Conservation (phyloP, 371 early-diverging fungal species). For the Mucor ambiguus region DNA sequence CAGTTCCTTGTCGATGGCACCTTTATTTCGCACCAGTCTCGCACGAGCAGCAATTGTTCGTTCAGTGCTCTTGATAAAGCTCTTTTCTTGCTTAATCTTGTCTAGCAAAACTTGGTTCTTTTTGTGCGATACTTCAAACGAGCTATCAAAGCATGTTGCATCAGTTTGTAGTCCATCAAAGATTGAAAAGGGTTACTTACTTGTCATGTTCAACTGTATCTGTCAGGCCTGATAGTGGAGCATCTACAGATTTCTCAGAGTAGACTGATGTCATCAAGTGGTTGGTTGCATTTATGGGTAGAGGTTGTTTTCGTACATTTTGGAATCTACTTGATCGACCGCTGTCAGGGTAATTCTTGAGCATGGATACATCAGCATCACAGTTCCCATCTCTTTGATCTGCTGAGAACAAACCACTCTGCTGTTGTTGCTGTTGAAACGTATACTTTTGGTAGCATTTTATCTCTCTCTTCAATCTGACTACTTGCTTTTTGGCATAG, state of each 20-base stretch:
- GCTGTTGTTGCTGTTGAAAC: conserved; percentile 6
- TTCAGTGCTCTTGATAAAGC: conserved; percentile 23
- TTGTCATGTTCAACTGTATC: background rate
- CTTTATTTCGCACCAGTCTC: background rate
- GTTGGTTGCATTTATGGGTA: background rate
- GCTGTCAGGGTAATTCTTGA: background rate
- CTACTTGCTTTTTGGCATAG: conserved; percentile 11
- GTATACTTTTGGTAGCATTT: conserved; percentile 12
- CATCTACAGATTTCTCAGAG: background rate
- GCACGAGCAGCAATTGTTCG: conserved; percentile 16
- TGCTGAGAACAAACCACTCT: background rate
- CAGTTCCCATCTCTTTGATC: background rate
- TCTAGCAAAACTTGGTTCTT: background rate
- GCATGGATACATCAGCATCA: background rate
- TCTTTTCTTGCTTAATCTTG: conserved; percentile 19
- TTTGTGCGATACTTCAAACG: background rate
- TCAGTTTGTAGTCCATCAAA: background rate
- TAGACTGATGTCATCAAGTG: background rate
- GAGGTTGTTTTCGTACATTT: background rate
- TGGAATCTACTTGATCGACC: background rate
- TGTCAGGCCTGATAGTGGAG: background rate
- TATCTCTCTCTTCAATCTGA: conserved; percentile 20
- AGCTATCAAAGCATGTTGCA: background rate
- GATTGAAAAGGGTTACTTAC: background rate
- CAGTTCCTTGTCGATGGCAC: conserved; percentile 15